A percentile compares a stretch with the other conserved stretches of the same genome.
These are phyloP conservation scores for Passiflora organensis DNA, from an alignment of 345 rosid species.

Conservation along the genomic window DNA sequence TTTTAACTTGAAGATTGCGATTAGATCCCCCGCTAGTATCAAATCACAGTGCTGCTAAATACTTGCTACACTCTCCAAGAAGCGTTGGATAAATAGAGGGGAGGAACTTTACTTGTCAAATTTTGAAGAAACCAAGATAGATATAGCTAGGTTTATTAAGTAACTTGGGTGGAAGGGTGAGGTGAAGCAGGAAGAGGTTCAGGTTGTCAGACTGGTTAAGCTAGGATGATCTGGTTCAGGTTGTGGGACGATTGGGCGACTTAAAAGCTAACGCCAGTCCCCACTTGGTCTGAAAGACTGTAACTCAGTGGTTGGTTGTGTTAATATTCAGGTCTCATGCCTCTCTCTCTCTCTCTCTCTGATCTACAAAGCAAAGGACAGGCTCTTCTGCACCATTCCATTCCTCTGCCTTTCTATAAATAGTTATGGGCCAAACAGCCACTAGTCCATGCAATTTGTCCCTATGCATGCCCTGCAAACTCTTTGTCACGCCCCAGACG, in stretches of 20 bases:
- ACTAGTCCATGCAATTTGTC: too few species aligned
- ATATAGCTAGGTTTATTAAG: too few species aligned
- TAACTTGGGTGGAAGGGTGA: neutral
- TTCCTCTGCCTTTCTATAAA: conserved; percentile 22
- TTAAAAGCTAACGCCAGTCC: conserved; percentile 25
- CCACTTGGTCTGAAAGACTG: conserved; percentile 30
- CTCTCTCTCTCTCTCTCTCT: conserved; percentile 1
- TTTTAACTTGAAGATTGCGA: too few species aligned
- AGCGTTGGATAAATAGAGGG: conserved; percentile 3
- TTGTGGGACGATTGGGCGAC: conserved; percentile 24
- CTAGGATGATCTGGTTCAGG: conserved; percentile 20
- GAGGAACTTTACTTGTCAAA: neutral
- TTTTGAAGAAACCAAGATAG: neutral
- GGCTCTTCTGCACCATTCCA: conserved; percentile 17
- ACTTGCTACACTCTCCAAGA: too few species aligned
- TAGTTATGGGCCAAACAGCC: conserved; percentile 30
- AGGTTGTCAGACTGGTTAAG: conserved; percentile 24
- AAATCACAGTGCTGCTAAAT: too few species aligned
- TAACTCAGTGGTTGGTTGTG: too few species aligned
- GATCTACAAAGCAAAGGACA: conserved; percentile 7
- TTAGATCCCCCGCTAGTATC: too few species aligned
- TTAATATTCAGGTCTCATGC: too few species aligned
- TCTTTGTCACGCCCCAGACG: too few species aligned
- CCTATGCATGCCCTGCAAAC: too few species aligned
- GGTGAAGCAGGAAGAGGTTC: neutral